A percentile compares a stretch with the other conserved stretches of the same genome.
Evolutionary conservation across 805 yeast genomes (phyloP).

Genomic region (Kuraishia molischiana): DNA sequence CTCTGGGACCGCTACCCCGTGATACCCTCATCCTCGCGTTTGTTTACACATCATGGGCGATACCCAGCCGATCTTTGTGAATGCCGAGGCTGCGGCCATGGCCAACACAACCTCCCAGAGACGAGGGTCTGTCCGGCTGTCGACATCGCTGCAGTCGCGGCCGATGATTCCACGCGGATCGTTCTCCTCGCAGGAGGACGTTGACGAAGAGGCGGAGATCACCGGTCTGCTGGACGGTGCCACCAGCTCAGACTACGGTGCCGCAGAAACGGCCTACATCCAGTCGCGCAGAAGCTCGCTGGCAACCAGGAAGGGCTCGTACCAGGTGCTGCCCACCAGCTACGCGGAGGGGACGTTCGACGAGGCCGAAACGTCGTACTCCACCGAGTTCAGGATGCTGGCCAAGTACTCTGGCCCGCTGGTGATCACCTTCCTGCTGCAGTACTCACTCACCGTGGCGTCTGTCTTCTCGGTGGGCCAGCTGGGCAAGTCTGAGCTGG

Average conservation of each 20-base stretch:
- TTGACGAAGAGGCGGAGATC: neutral
- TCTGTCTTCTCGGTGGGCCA: constrained; percentile 39
- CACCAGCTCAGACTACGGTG: constrained; percentile 3
- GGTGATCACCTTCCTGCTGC: constrained; percentile 56
- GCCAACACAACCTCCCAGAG: constrained; percentile 3
- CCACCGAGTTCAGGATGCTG: constrained; percentile 29
- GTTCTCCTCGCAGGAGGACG: constrained; percentile 1
- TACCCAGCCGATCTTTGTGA: neutral
- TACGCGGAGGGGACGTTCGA: constrained; percentile 16
- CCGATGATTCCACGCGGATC: constrained; percentile 1
- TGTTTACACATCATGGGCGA: too few relatives aligned
- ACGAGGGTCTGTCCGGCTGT: constrained; percentile 2
- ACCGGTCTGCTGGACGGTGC: neutral
- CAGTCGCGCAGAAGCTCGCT: constrained; percentile 1
- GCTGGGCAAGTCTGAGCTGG: constrained; percentile 60
- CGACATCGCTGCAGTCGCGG: neutral
- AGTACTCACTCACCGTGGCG: constrained; percentile 19
- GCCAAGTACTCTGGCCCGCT: constrained; percentile 42
- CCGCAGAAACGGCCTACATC: constrained; percentile 1
- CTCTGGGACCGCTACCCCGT: too few relatives aligned
- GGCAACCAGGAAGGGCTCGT: constrained; percentile 1
- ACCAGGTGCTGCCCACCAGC: constrained; percentile 8
- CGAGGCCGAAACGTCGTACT: constrained; percentile 32
- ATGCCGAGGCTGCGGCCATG: constrained; percentile 3
- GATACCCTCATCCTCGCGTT: too few relatives aligned